Evolutionary conservation across 2,329 filamentous ascomycete species (phyloP).

Genomic region (Ophiostoma ulmi): DNA sequence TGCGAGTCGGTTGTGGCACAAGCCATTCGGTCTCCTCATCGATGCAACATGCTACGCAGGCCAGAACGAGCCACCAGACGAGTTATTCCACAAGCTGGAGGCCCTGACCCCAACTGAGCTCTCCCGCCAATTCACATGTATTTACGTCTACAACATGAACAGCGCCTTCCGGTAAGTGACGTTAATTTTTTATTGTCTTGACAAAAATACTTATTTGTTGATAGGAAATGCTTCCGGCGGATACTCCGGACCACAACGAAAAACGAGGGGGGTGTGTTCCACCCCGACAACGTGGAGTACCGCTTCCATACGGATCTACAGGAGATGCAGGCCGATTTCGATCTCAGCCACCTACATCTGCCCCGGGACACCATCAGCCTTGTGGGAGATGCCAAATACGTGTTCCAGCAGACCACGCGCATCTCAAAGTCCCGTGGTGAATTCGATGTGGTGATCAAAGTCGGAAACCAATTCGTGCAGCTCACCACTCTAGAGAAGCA

Average conservation of each 20-base stretch:
- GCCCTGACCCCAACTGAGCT: constrained; percentile 58
- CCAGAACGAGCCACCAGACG: constrained; percentile 61
- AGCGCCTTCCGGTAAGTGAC: constrained; percentile 54
- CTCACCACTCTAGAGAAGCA: constrained; percentile 65
- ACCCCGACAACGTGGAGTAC: constrained; percentile 61
- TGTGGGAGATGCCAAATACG: constrained; percentile 59
- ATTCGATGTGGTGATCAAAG: constrained; percentile 63
- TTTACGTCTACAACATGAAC: constrained; percentile 71
- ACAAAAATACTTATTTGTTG: background rate
- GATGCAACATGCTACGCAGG: constrained; percentile 67
- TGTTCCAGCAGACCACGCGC: constrained; percentile 60
- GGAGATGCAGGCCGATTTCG: constrained; percentile 62
- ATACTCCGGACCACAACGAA: constrained; percentile 58
- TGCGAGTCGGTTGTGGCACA: constrained; percentile 64
- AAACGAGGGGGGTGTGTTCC: constrained; percentile 56
- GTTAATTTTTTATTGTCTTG: background rate
- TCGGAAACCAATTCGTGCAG: constrained; percentile 65
- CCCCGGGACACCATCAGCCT: constrained; percentile 67
- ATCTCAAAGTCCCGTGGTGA: constrained; percentile 66
- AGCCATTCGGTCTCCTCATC: constrained; percentile 61
- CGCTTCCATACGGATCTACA: constrained; percentile 60
- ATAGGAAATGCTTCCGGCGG: constrained; percentile 59
- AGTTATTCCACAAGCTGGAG: constrained; percentile 59
- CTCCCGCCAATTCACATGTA: constrained; percentile 52
- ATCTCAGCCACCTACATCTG: constrained; percentile 60